Percentiles rank a stretch among this genome's conserved stretches.
Evolutionary conservation across 495 filamentous ascomycete genomes (phyloP).

Genomic region (Daldinia grandis): DNA sequence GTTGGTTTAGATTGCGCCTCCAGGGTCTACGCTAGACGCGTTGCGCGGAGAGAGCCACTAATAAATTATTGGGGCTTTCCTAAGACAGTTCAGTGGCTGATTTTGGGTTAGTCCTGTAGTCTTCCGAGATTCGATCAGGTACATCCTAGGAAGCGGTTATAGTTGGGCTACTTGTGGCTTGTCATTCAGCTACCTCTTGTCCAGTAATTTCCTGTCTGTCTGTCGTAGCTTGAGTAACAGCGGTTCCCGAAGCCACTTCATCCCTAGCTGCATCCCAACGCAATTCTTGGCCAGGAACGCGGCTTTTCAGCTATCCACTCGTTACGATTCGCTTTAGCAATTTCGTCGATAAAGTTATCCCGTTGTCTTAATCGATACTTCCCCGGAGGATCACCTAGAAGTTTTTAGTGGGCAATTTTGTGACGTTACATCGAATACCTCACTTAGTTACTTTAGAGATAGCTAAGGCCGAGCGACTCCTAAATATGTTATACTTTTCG

Average conservation of each 20-base stretch:
- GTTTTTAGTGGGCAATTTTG: not conserved
- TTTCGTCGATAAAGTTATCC: not conserved
- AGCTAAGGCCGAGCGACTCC: no score
- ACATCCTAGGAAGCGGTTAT: constrained; percentile 16
- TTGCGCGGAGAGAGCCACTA: not conserved
- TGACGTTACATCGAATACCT: not conserved
- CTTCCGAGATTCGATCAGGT: constrained; percentile 19
- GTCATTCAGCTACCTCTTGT: constrained; percentile 20
- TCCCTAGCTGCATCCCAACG: constrained; percentile 12
- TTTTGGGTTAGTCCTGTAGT: not conserved
- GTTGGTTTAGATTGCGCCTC: constrained; percentile 13
- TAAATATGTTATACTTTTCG: not conserved
- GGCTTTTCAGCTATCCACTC: not conserved
- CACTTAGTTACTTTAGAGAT: not conserved
- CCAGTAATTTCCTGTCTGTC: constrained; percentile 8
- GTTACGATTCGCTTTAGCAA: not conserved
- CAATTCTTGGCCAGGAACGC: constrained; percentile 9
- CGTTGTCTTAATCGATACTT: not conserved
- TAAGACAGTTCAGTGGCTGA: not conserved
- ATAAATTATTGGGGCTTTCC: not conserved
- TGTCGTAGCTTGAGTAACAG: constrained; percentile 5
- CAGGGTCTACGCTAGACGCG: constrained; percentile 2
- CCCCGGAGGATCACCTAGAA: not conserved
- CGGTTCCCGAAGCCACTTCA: constrained; percentile 21
- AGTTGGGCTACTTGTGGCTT: constrained; percentile 24